These are phyloP conservation scores for Termitomyces sp. DNA, from an alignment of 768 basidiomycete species.

Conservation along the genomic window DNA sequence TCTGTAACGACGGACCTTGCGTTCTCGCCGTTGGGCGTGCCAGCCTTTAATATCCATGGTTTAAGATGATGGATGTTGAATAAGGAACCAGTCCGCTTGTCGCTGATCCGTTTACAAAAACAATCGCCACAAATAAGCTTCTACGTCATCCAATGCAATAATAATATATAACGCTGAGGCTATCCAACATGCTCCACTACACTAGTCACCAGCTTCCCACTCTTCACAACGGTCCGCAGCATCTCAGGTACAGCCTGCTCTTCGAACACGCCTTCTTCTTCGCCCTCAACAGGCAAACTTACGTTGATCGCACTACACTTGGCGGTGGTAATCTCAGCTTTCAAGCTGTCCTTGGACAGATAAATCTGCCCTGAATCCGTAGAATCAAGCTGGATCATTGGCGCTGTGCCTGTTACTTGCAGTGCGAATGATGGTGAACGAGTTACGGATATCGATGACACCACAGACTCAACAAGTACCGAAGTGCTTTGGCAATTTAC, in stretches of 20 bases:
- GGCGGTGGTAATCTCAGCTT: constrained; percentile 83
- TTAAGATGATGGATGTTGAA: constrained; percentile 3
- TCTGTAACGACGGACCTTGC: constrained; percentile 34
- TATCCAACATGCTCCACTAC: constrained; percentile 84
- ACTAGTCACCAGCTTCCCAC: constrained; percentile 82
- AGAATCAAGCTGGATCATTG: constrained; percentile 90
- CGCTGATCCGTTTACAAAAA: constrained; percentile 9
- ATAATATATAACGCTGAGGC: not conserved
- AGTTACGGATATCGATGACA: constrained; percentile 87
- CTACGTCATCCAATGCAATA: not conserved
- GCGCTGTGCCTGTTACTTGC: constrained; percentile 85
- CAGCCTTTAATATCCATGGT: constrained; percentile 76
- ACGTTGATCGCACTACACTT: constrained; percentile 95
- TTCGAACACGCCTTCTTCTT: constrained; percentile 88
- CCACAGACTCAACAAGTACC: constrained; percentile 85
- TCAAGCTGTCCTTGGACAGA: constrained; percentile 76
- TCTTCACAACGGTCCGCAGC: constrained; percentile 77
- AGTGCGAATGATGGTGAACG: constrained; percentile 90
- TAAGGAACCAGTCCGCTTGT: not conserved
- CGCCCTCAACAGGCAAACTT: constrained; percentile 77
- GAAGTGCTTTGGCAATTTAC: constrained; percentile 88
- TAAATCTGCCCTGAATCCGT: constrained; percentile 96
- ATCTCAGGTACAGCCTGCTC: constrained; percentile 94
- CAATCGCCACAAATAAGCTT: not conserved
- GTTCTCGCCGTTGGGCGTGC: constrained; percentile 62